phyloP scores from a whole-genome alignment of 176 grass and related monocot genomes.

The Phoenix roebelenii region DNA sequence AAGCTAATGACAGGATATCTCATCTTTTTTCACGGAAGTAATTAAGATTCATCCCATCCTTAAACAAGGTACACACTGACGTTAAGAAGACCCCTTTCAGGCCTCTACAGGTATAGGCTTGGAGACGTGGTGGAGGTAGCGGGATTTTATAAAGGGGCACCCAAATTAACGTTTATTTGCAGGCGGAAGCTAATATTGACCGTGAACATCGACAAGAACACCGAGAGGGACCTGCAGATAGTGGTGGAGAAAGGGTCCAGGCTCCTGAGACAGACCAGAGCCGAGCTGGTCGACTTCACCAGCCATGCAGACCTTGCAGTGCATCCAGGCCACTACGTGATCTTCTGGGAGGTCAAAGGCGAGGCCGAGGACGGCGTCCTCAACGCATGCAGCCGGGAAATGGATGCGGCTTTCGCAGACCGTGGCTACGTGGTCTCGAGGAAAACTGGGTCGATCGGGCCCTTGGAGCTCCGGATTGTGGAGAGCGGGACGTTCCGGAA shows the following conservation, averaged over 20 bases:
- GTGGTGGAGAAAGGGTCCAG: constrained; percentile 35
- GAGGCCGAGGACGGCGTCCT: constrained; percentile 24
- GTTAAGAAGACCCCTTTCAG: constrained; percentile 2
- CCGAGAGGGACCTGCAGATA: constrained; percentile 59
- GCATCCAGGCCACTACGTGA: constrained; percentile 61
- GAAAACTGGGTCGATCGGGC: constrained; percentile 39
- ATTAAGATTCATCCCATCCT: too few relatives aligned
- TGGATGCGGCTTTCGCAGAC: constrained; percentile 54
- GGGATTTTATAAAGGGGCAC: constrained; percentile 57
- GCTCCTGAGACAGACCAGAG: constrained; percentile 28
- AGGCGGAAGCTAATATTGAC: constrained; percentile 62
- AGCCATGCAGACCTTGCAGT: constrained; percentile 37
- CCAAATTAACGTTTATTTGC: constrained; percentile 49
- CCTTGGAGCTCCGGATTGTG: constrained; percentile 61
- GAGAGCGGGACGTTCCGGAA: constrained; percentile 39
- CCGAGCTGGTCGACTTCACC: constrained; percentile 71
- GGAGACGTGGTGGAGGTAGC: constrained; percentile 62
- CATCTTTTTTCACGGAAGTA: too few relatives aligned
- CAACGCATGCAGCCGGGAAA: constrained; percentile 51
- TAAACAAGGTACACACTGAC: too few relatives aligned
- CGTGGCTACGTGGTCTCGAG: constrained; percentile 50
- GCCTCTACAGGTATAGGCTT: constrained; percentile 55
- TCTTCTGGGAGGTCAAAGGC: constrained; percentile 57
- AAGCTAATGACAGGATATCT: too few relatives aligned
- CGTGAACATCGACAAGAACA: constrained; percentile 67